These are phyloP conservation scores for Plasmopara halstedii DNA, from an alignment of 352 stramenopile genomes.

Conservation along the genomic window DNA sequence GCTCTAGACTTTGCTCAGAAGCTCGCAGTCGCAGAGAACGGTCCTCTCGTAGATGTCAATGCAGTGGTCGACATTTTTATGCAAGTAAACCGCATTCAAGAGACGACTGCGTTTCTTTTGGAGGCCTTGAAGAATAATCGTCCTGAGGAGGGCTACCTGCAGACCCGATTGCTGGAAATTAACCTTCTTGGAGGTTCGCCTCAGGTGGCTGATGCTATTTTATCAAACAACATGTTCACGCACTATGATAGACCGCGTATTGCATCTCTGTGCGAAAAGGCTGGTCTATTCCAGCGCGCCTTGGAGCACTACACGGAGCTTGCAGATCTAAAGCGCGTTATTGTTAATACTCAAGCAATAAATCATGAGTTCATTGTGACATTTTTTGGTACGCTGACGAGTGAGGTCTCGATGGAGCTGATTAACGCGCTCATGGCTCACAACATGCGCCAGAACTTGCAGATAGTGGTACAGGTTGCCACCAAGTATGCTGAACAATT, in stretches of 20 bases:
- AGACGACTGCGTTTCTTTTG: slow-evolving; percentile 99
- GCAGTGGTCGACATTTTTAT: slow-evolving; percentile 99
- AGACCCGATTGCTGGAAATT: slow-evolving; percentile 99
- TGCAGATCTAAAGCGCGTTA: slow-evolving; percentile 94
- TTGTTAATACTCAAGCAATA: slow-evolving; percentile 89
- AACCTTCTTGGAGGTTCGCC: slow-evolving; percentile 98
- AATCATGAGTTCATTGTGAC: slow-evolving; percentile 98
- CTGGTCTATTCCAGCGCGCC: slow-evolving; percentile 97
- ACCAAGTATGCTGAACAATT: slow-evolving; percentile 93
- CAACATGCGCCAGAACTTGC: slow-evolving; percentile 96
- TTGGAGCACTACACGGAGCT: slow-evolving; percentile 99
- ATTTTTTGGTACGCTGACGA: slow-evolving; percentile 98
- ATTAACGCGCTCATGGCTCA: slow-evolving; percentile 98
- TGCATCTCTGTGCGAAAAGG: slow-evolving; percentile 97
- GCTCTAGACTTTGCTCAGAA: slow-evolving; percentile 98
- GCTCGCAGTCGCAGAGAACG: slow-evolving; percentile 92
- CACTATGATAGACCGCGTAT: slow-evolving; percentile 98
- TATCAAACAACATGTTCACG: slow-evolving; percentile 99
- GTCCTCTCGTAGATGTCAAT: slow-evolving; percentile 97
- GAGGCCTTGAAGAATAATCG: slow-evolving; percentile 99
- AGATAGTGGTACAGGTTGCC: slow-evolving; percentile 98
- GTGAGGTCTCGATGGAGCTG: slow-evolving; percentile 96
- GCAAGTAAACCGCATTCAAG: slow-evolving; percentile 97
- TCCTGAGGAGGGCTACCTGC: slow-evolving; percentile 97
- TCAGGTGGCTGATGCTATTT: slow-evolving; percentile 98